Evolutionary conservation across 495 filamentous ascomycete genomes (phyloP), one percentile per base, ranked within the genome.

Genomic region (Aspergillus bertholletiae): DNA sequence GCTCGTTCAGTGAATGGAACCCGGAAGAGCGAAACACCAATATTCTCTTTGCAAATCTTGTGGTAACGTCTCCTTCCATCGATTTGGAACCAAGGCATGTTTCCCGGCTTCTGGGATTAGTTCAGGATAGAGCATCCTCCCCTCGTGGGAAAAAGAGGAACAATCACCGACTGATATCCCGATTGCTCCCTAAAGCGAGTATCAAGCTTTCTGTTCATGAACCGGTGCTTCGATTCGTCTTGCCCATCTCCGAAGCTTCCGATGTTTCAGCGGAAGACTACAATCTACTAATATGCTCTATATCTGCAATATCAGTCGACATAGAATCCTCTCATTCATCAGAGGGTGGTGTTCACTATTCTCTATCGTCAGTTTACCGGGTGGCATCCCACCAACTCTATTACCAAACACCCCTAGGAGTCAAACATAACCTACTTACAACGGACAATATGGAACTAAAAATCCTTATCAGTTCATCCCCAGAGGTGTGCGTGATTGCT

Each of bases 171-270:
- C 71, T 98, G 18, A 87, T 97, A 26, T 95, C 92, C n/a, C 83
- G 90, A 41, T 79, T 97, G 13, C 80, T 99, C 3, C 94, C 94
- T 2, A 99, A 99, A 70, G 90, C 94, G 12, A 94, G 78, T 67
- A 88, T 97, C 66, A 97, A 97, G 62, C 83, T 97, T 37, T 96
- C 93, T 3, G 85, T 99, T 62, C 93, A 97, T 60, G 95, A 99
- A 67, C 94, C 94, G 1, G 95, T 97, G 13, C 62, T 96, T 59
- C 85, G 94, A 58, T 90, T 97, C 60, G 79, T 91, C 1, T 79
- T 99, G 24, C 93, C 92, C 7, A 82, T 86, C 0, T 78, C 84
- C 49, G 85, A 89, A 54, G 76, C 83, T 11, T 82, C 84, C 43
- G 69, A 73, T 20, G 69, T 65, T 53, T 65, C 65, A 22, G 68